Conservation (phyloP, 768 basidiomycete genomes). For the Lentinula detonsa region DNA sequence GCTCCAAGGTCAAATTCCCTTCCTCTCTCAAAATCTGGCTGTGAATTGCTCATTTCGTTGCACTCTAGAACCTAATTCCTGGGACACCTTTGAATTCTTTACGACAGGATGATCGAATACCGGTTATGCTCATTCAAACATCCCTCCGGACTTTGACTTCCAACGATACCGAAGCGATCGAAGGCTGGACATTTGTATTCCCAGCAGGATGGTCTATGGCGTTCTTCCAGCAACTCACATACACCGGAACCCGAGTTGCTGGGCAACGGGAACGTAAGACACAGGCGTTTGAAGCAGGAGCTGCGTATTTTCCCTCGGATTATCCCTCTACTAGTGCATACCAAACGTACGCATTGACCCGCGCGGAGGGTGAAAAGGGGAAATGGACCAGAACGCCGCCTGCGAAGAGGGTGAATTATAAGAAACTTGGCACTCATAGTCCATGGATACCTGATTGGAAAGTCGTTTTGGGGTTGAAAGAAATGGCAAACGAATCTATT, state of each 20-base stretch:
- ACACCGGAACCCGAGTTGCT: slow-evolving; percentile 78
- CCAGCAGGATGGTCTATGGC: slow-evolving; percentile 91
- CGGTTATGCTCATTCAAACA: slow-evolving; percentile 77
- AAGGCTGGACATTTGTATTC: slow-evolving; percentile 85
- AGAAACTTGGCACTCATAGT: slow-evolving; percentile 54
- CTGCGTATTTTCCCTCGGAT: slow-evolving; percentile 75
- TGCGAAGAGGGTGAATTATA: slow-evolving; percentile 77
- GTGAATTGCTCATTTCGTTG: neutral
- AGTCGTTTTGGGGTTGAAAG: slow-evolving; percentile 49
- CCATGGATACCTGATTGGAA: slow-evolving; percentile 81
- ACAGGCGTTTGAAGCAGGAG: slow-evolving; percentile 79
- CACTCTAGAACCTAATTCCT: slow-evolving; percentile 62
- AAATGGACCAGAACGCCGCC: slow-evolving; percentile 80
- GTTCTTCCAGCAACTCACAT: slow-evolving; percentile 75
- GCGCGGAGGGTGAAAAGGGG: slow-evolving; percentile 47
- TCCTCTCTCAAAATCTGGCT: neutral
- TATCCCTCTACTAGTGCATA: slow-evolving; percentile 59
- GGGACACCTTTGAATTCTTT: slow-evolving; percentile 64
- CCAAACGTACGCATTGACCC: slow-evolving; percentile 36
- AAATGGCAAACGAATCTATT: slow-evolving; percentile 3
- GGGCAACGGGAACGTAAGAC: slow-evolving; percentile 81
- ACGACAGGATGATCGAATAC: slow-evolving; percentile 77
- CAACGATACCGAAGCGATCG: slow-evolving; percentile 37
- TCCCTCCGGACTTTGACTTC: slow-evolving; percentile 42
- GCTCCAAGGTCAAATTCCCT: slow-evolving; percentile 50